phyloP scores from a whole-genome alignment of 1,284 basidiomycete species.

The Malassezia sympodialis region DNA sequence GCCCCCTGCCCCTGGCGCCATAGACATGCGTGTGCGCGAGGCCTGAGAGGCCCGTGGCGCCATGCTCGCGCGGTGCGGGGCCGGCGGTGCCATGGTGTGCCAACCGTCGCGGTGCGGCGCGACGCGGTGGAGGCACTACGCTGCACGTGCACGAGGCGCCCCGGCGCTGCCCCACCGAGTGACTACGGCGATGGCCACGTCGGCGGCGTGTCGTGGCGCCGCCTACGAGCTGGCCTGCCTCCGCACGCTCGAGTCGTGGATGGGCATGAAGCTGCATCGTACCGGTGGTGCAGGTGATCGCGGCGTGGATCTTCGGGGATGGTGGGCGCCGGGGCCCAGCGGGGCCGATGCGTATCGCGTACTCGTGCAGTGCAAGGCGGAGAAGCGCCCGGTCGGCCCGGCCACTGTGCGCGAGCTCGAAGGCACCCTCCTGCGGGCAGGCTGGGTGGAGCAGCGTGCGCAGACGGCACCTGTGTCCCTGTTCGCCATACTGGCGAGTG shows the following conservation, averaged over 20 bases:
- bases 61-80: slow-evolving; percentile 11
- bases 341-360: slow-evolving; percentile 53
- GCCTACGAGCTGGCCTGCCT: slow-evolving; percentile 67
- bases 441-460: background rate
- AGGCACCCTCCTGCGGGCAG: slow-evolving; percentile 28
- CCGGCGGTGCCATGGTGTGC: background rate
- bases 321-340: slow-evolving; percentile 64
- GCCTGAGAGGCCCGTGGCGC: background rate
- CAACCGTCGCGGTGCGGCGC: background rate
- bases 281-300: slow-evolving; percentile 74
- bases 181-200: background rate
- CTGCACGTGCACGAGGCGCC: background rate
- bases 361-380: slow-evolving; percentile 82
- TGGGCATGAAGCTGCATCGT: slow-evolving; percentile 64
- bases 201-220: slow-evolving; percentile 56
- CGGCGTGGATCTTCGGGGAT: slow-evolving; percentile 76
- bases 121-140: background rate
- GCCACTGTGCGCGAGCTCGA: slow-evolving; percentile 75
- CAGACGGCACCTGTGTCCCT: background rate
- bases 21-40: slow-evolving; percentile 14
- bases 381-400: slow-evolving; percentile 66
- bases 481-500: slow-evolving; percentile 10
- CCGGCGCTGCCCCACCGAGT: background rate
- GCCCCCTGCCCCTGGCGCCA: slow-evolving; percentile 5
- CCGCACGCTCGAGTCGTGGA: slow-evolving; percentile 55